Conservation (phyloP, 1,284 basidiomycete species). For the Erythrobasidium hasegawianum region DNA sequence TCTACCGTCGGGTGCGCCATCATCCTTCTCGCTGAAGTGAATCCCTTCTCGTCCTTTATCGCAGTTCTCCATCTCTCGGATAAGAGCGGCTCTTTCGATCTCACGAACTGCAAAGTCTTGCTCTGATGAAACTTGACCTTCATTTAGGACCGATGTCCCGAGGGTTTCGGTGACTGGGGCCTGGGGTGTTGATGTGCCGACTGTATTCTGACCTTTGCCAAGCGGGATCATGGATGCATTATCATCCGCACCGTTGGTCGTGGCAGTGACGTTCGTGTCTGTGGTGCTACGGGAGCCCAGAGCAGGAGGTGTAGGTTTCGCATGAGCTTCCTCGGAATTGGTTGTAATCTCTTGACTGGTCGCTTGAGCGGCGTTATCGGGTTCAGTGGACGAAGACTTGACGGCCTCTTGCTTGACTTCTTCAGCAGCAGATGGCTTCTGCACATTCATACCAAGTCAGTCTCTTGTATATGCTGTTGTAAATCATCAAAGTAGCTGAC, state of each 20-base stretch:
- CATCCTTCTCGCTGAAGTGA: not conserved
- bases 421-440: conserved; percentile 14
- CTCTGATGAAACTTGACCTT: not conserved
- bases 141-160: not conserved
- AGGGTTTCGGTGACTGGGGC: not conserved
- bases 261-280: not conserved
- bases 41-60: not conserved
- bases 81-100: conserved; percentile 1
- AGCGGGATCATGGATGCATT: conserved; percentile 33
- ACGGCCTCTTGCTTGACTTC: conserved; percentile 27
- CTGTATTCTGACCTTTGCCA: conserved; percentile 20
- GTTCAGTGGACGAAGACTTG: not conserved
- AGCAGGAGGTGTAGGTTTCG: conserved; percentile 1
- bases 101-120: not conserved
- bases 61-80: not conserved
- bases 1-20: not conserved
- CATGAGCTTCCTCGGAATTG: conserved; percentile 29
- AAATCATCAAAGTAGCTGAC: not conserved
- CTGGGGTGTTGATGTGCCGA: not conserved
- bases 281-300: not conserved
- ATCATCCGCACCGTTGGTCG: conserved; percentile 25
- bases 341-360: conserved; percentile 15
- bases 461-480: conserved; percentile 10
- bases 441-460: no score
- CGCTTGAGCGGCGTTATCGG: not conserved